Evolutionary conservation across 2,329 filamentous ascomycete genomes (phyloP).

Genomic region (Phialophora tarda): DNA sequence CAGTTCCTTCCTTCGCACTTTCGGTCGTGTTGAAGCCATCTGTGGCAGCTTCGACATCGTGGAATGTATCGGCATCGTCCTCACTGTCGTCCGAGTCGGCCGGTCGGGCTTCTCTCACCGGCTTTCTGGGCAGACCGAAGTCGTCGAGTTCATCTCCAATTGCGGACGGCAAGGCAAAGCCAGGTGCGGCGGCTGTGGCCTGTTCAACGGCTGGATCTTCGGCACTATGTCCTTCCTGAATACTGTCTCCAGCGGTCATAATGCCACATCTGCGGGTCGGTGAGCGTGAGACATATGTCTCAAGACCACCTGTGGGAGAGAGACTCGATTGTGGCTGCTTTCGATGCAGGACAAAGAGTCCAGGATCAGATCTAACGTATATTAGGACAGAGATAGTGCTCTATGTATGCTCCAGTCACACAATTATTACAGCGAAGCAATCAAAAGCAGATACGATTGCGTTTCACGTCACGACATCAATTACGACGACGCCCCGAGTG

Average conservation of each 20-base stretch:
- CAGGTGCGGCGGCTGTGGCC: neutral
- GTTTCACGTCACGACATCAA: neutral
- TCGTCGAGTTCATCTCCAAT: conserved; percentile 65
- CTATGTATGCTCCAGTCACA: neutral
- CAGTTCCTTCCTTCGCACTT: conserved; percentile 17
- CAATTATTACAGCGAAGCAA: neutral
- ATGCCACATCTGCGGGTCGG: conserved; percentile 28
- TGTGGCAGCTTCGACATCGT: conserved; percentile 45
- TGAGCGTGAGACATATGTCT: conserved; percentile 33
- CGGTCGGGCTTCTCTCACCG: conserved; percentile 17
- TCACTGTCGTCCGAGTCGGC: conserved; percentile 45
- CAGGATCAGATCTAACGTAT: neutral
- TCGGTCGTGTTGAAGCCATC: conserved; percentile 31
- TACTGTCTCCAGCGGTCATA: conserved; percentile 31
- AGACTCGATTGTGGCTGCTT: conserved; percentile 15
- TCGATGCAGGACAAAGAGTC: conserved; percentile 12
- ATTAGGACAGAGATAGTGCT: neutral
- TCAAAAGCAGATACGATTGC: neutral
- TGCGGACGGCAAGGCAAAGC: neutral
- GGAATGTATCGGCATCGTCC: conserved; percentile 48
- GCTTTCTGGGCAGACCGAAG: conserved; percentile 69
- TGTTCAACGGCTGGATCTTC: conserved; percentile 13
- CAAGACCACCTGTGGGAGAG: conserved; percentile 18
- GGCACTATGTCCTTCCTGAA: conserved; percentile 13
- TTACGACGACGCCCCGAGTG: neutral